Conservation (phyloP, 768 basidiomycete genomes). For the Kwoniella dendrophila region DNA sequence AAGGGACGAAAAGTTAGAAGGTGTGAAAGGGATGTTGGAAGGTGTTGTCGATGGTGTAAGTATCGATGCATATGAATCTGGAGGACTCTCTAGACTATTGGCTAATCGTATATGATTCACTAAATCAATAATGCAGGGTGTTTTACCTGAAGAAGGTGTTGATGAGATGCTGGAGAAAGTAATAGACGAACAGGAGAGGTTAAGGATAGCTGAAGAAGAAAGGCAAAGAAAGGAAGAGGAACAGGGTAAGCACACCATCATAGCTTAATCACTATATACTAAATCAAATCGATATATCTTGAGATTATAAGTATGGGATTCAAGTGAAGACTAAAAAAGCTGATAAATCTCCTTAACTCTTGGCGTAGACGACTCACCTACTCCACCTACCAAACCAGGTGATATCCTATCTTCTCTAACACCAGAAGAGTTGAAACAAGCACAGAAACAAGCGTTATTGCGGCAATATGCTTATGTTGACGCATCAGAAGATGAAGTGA, state of each 20-base stretch:
- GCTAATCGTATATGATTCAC: no score
- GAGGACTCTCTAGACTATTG: no score
- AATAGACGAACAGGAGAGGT: slow-evolving; percentile 34
- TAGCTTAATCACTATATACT: neutral
- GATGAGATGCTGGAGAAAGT: slow-evolving; percentile 37
- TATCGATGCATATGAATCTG: no score
- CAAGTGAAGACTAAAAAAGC: no score
- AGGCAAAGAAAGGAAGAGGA: slow-evolving; percentile 14
- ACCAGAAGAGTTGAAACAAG: slow-evolving; percentile 48
- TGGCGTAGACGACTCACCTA: neutral
- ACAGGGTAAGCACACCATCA: slow-evolving; percentile 10
- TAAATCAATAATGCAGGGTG: slow-evolving; percentile 18
- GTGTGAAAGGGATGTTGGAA: slow-evolving; percentile 53
- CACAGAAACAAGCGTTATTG: slow-evolving; percentile 43
- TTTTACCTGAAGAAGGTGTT: slow-evolving; percentile 27
- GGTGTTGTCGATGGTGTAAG: slow-evolving; percentile 42
- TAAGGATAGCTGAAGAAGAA: slow-evolving; percentile 24
- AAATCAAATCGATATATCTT: neutral
- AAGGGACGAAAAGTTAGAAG: slow-evolving; percentile 52
- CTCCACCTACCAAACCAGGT: slow-evolving; percentile 2
- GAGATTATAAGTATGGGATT: no score
- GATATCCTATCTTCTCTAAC: slow-evolving; percentile 38
- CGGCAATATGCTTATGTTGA: slow-evolving; percentile 54
- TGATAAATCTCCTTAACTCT: neutral
- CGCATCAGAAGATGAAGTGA: slow-evolving; percentile 24